Conservation (phyloP, 805 yeast species). For the Teunomyces lycoperdinae region DNA sequence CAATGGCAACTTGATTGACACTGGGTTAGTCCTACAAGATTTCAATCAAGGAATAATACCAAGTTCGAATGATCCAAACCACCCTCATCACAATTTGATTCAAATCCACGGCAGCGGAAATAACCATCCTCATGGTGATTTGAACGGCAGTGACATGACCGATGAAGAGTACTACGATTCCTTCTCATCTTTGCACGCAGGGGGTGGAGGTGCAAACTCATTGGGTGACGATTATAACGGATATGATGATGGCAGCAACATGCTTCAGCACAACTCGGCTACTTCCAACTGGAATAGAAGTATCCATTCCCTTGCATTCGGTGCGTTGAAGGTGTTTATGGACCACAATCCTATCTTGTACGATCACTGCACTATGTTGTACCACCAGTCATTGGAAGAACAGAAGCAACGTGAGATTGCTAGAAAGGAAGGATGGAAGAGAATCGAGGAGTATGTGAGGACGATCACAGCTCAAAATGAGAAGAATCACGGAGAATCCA, state of each 20-base stretch:
- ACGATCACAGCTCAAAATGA: constrained; percentile 14
- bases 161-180: constrained; percentile 46
- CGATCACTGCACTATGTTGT: constrained; percentile 87
- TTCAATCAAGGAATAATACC: constrained; percentile 20
- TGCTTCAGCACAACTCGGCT: constrained; percentile 44
- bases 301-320: constrained; percentile 85
- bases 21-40: constrained; percentile 31
- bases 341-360: constrained; percentile 88
- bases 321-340: constrained; percentile 87
- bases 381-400: constrained; percentile 75
- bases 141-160: constrained; percentile 33
- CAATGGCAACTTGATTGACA: constrained; percentile 41
- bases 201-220: constrained; percentile 10
- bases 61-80: constrained; percentile 21
- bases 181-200: constrained; percentile 33
- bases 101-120: constrained; percentile 17
- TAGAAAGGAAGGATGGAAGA: constrained; percentile 68
- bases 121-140: constrained; percentile 13
- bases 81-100: constrained; percentile 22
- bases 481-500: constrained; percentile 1
- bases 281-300: constrained; percentile 88
- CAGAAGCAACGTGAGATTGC: constrained; percentile 61
- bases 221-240: constrained; percentile 28
- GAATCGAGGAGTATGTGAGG: constrained; percentile 59
- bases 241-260: constrained; percentile 27